Conservation (phyloP, 768 basidiomycete genomes). For the Russula emetica region DNA sequence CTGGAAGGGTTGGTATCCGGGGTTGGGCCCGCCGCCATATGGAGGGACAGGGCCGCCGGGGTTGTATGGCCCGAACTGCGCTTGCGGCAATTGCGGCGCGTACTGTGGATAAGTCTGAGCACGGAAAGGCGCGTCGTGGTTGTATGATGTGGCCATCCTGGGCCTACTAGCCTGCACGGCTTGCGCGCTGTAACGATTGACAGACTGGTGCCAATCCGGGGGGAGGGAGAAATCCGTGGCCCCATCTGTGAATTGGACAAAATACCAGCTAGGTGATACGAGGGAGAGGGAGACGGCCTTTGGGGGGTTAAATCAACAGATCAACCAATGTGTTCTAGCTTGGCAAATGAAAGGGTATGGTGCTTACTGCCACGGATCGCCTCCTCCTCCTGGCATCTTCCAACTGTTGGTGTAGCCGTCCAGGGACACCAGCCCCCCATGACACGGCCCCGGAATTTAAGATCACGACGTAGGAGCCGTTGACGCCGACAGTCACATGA, state of each 20-base stretch:
- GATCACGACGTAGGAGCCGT: slow-evolving; percentile 14
- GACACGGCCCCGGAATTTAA: slow-evolving; percentile 11
- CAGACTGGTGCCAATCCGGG: neutral
- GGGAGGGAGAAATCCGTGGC: neutral
- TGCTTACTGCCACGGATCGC: slow-evolving; percentile 1
- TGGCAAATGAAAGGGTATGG: neutral
- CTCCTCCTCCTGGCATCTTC: slow-evolving; percentile 1
- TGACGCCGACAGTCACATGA: slow-evolving; percentile 17
- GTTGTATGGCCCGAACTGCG: neutral
- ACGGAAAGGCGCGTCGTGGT: neutral
- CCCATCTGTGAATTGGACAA: slow-evolving; percentile 18
- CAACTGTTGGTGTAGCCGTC: neutral
- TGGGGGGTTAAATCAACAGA: neutral
- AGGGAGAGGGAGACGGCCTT: slow-evolving; percentile 21
- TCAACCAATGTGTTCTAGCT: neutral
- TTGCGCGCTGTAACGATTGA: neutral
- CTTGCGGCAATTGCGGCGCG: neutral
- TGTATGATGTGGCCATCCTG: slow-evolving; percentile 1
- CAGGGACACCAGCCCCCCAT: slow-evolving; percentile 13
- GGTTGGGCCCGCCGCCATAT: neutral
- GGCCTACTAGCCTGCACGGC: neutral
- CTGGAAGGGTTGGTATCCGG: neutral
- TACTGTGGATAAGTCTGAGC: neutral
- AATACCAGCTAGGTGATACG: slow-evolving; percentile 2
- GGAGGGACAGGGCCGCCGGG: neutral